These are phyloP conservation scores for Sclerotinia borealis DNA, from an alignment of 2,329 filamentous ascomycete genomes.

Conservation along the genomic window DNA sequence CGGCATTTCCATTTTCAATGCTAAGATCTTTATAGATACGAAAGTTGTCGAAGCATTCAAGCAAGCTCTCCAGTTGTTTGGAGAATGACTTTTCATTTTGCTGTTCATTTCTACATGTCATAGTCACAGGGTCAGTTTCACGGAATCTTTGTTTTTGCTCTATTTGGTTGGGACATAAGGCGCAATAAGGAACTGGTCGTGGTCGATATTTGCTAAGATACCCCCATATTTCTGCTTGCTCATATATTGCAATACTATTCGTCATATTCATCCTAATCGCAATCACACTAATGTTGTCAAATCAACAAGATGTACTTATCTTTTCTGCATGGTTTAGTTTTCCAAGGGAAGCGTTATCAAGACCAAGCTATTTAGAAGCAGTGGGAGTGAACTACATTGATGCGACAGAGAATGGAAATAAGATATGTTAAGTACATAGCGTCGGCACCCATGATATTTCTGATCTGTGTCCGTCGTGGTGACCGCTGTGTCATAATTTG, in stretches of 20 bases:
- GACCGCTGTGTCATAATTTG: not conserved
- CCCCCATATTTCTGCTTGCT: conserved; percentile 2
- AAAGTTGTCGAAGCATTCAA: conserved; percentile 59
- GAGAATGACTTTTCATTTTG: not conserved
- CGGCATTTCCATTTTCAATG: not conserved
- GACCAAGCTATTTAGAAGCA: not conserved
- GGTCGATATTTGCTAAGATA: not conserved
- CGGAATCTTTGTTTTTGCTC: not conserved
- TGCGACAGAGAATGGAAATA: not conserved
- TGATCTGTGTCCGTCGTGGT: not conserved
- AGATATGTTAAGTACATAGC: not conserved
- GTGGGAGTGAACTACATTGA: not conserved
- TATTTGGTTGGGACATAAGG: not conserved
- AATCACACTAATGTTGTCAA: not conserved
- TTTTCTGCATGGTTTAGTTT: not conserved
- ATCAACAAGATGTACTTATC: not conserved
- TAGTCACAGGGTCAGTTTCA: not conserved
- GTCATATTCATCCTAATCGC: not conserved
- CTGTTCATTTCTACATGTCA: not conserved
- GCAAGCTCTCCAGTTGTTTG: conserved; percentile 44
- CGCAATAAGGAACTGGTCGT: not conserved
- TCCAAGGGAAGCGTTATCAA: not conserved
- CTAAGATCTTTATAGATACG: conserved; percentile 37
- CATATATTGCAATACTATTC: conserved; percentile 3
- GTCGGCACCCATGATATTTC: not conserved